Evolutionary conservation across 768 basidiomycete species (phyloP), one percentile per base, ranked within the genome.

Genomic region (Trametes cubensis): DNA sequence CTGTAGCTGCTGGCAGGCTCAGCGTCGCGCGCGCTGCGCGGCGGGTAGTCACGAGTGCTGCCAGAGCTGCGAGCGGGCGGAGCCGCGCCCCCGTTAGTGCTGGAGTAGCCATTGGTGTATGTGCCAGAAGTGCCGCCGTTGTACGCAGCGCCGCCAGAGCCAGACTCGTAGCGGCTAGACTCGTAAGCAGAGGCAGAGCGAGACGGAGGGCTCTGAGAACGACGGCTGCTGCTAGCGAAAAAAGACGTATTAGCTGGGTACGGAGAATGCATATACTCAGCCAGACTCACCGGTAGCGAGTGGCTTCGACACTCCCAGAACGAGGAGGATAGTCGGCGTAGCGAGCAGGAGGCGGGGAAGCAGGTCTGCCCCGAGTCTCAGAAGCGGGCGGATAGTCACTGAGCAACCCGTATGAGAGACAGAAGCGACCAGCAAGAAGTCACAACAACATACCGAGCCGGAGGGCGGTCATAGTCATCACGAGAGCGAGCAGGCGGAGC

Each of bases 181-280:
- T 88, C 85, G 73, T 87, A 88, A 53, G 77, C 72, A 69, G 70
- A 66, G 42, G 75, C 73, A 62, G 83, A 76, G 45, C 84, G 79
- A 59, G 82, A 75, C 63, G 82, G 81, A 58, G 87, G 88, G 67
- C 90, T 92, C 68, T 85, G 81, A 38, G 90, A 92, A 55, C 90
- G 87, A 67, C 90, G 87, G 60, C 88, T 89, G 62, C 34, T 51
- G 44, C 28, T 15, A n/a, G 10, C 6, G 28, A 23, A 20, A 21
- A 21, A 50, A 7, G 11, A 0, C 18, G 15, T 8, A 39, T 66
- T 55, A 20, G 54, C 42, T 20, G 25, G 47, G 25, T 46, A 21
- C 62, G 55, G 4, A 62, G 42, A 26, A 18, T 51, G 45, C 47
- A 51, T 47, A 26, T 47, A 23, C 41, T 45, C 53, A 21, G 42